Base-by-base conservation (phyloP, 2,329 filamentous ascomycete genomes). In the Alternaria sp. region DNA sequence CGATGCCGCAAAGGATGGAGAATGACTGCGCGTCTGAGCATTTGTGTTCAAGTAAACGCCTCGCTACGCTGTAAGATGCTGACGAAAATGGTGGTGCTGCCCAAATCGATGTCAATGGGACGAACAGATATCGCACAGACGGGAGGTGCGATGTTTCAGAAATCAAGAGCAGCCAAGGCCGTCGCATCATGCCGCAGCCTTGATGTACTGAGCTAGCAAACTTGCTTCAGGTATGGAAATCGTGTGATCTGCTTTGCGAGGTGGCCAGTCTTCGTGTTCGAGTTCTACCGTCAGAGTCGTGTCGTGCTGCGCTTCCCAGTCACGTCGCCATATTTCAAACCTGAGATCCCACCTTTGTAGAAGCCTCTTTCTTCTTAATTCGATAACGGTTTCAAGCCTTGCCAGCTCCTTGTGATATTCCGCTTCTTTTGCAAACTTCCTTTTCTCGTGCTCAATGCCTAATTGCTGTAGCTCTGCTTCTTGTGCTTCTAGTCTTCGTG, bases 331-430 rank as follows among this genome's bases (percentile, higher is more conserved):
- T 7, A 82, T 78, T 41, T 81, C 80, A 49, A 77, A 78, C 54
- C 76, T 77, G 33, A 82, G 70, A 44, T 80, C 76, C 81, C 81
- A 83, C 61, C 80, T 66, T 51, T 75, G 74, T 15, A 67, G 63
- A 10, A 82, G 43, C 45, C 76, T 69, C 50, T 68, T 68, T 55
- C 78, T 72, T 47, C 81, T 77, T 23, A 69, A 66, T n/a, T 71
- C 70, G 3, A 79, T 77, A 6, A 76, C 47, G 1, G 71, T 61
- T 14, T 81, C 79, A 9, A 82, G 61, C 20, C 76, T 76, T 23
- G 70, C 71, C 43, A 69, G 66, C 46, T 82, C 81, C 57, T 75
- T 78, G 18, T 62, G 69, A 46, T 72, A 77, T 25, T 70, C 67
- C 23, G 69, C 62, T 51, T 82, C 79, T 50, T 79, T 64, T 23